Conservation (phyloP, 208 protist genomes). For the Kentomonas sorsogonicus region DNA sequence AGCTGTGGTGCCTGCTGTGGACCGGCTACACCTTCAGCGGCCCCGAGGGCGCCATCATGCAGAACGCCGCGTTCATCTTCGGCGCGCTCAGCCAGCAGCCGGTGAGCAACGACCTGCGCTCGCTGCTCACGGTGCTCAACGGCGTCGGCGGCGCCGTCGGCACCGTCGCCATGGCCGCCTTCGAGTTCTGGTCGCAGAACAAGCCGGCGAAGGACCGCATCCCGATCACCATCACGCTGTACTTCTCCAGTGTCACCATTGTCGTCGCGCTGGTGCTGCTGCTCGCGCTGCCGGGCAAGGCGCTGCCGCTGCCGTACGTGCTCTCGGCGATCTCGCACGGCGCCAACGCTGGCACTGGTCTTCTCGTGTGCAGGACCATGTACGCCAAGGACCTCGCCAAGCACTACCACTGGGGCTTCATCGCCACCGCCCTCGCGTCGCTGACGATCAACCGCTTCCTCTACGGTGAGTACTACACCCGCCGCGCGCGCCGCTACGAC, state of each 20-base stretch:
- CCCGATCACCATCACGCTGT: constrained; percentile 49
- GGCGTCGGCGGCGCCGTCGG: constrained; percentile 29
- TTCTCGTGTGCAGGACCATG: constrained; percentile 56
- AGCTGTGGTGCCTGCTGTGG: constrained; percentile 23
- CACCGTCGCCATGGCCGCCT: constrained; percentile 37
- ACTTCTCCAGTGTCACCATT: constrained; percentile 29
- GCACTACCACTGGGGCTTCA: constrained; percentile 64
- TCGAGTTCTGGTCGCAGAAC: constrained; percentile 53
- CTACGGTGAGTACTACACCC: constrained; percentile 59
- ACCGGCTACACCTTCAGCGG: constrained; percentile 19
- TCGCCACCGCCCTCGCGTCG: constrained; percentile 25
- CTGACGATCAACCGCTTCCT: constrained; percentile 58
- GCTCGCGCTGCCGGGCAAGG: constrained; percentile 21
- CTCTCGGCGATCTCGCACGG: constrained; percentile 49
- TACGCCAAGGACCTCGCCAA: constrained; percentile 64
- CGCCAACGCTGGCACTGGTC: constrained; percentile 20
- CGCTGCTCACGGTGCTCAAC: constrained; percentile 27
- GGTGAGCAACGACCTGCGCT: constrained; percentile 14
- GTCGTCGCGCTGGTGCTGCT: constrained; percentile 40
- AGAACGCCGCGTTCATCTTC: constrained; percentile 24
- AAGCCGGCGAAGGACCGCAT: constrained; percentile 48
- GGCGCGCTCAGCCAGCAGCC: constrained; percentile 18
- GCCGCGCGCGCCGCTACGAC: background rate
- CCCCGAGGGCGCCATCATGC: constrained; percentile 24
- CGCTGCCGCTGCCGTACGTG: constrained; percentile 45